Evolutionary conservation across 352 stramenopile genomes (phyloP).

Genomic region (Blastocystis sp.): DNA sequence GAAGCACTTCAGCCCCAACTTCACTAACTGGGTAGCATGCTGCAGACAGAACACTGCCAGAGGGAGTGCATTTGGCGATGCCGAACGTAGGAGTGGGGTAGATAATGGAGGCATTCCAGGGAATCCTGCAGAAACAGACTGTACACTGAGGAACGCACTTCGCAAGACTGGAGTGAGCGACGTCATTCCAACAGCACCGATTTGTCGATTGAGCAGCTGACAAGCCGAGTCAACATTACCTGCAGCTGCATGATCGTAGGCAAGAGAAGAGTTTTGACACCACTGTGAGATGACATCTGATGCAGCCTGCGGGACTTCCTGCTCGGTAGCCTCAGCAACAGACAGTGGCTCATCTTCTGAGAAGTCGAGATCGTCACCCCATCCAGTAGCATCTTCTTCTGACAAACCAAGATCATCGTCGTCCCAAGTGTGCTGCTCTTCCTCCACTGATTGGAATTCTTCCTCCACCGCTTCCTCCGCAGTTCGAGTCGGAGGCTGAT

Average conservation of each 20-base stretch:
- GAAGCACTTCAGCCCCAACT: slow-evolving; percentile 89
- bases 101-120: slow-evolving; percentile 72
- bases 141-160: slow-evolving; percentile 73
- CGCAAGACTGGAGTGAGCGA: slow-evolving; percentile 83
- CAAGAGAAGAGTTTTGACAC: slow-evolving; percentile 89
- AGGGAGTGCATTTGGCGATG: slow-evolving; percentile 74
- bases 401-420: slow-evolving; percentile 1
- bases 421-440: slow-evolving; percentile 15
- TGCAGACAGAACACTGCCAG: slow-evolving; percentile 78
- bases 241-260: slow-evolving; percentile 90
- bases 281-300: slow-evolving; percentile 80
- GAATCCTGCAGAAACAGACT: slow-evolving; percentile 76
- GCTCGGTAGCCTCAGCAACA: not conserved
- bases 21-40: slow-evolving; percentile 81
- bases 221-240: slow-evolving; percentile 89
- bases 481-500: not conserved
- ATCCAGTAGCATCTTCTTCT: slow-evolving; percentile 60
- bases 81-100: slow-evolving; percentile 76
- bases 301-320: slow-evolving; percentile 77
- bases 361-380: slow-evolving; percentile 74
- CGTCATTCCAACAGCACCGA: slow-evolving; percentile 92
- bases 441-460: slow-evolving; percentile 58
- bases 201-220: slow-evolving; percentile 95
- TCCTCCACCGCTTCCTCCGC: slow-evolving; percentile 45
- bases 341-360: slow-evolving; percentile 65